These are phyloP conservation scores for Cicer yamashitae DNA, from an alignment of 306 rosid genomes.

Conservation along the genomic window DNA sequence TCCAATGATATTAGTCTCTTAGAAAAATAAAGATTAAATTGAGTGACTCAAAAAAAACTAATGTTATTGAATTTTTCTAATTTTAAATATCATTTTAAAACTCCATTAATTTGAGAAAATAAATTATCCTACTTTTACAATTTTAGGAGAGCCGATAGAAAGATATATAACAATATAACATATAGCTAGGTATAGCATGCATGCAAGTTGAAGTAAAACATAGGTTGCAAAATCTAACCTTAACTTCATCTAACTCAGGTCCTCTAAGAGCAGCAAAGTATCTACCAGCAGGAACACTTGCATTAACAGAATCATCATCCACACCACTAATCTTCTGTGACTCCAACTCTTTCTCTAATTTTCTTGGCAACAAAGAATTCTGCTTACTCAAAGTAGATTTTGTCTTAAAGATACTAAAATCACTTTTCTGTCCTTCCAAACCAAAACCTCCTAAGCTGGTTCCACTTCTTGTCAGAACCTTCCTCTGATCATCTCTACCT, in stretches of 20 bases:
- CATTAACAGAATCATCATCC: slow-evolving; percentile 60
- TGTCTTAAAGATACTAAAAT: slow-evolving; percentile 76
- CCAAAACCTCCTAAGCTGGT: slow-evolving; percentile 73
- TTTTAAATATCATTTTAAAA: too few relatives aligned
- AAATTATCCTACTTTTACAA: too few relatives aligned
- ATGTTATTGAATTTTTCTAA: too few relatives aligned
- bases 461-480: slow-evolving; percentile 65
- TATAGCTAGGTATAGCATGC: background rate
- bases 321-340: slow-evolving; percentile 54
- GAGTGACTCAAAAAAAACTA: too few relatives aligned
- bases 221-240: slow-evolving; percentile 50
- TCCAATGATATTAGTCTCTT: too few relatives aligned
- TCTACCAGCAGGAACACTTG: slow-evolving; percentile 85
- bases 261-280: slow-evolving; percentile 91
- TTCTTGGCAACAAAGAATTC: slow-evolving; percentile 74
- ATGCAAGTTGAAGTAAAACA: slow-evolving; percentile 3
- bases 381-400: slow-evolving; percentile 69
- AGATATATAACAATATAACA: background rate
- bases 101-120: too few relatives aligned
- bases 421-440: slow-evolving; percentile 63
- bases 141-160: background rate
- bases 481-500: slow-evolving; percentile 55
- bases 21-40: too few relatives aligned
- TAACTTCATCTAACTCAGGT: slow-evolving; percentile 89
- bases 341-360: slow-evolving; percentile 54